A percentile compares a stretch with the other conserved stretches of the same genome.
Evolutionary conservation across 2,329 filamentous ascomycete genomes (phyloP).

Genomic region (Knoxdaviesia capensis): DNA sequence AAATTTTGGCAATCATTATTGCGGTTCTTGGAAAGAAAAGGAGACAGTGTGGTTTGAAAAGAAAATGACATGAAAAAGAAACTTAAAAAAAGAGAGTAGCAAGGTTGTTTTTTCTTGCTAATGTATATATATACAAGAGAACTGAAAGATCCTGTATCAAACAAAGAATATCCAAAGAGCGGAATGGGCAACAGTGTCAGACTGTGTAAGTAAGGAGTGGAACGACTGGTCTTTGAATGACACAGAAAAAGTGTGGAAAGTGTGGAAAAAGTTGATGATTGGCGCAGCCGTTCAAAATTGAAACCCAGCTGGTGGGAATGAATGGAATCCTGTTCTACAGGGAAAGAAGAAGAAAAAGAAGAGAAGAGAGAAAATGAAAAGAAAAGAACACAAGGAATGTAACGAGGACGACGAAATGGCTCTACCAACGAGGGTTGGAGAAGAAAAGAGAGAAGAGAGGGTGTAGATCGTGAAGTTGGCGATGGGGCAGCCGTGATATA

Average conservation of each 20-base stretch:
- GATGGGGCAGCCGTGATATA: too few relatives aligned
- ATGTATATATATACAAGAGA: too few relatives aligned
- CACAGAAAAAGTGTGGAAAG: neutral
- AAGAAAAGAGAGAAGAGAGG: too few relatives aligned
- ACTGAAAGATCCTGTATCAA: neutral
- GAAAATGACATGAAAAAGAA: neutral
- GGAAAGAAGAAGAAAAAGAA: neutral
- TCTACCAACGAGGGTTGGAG: too few relatives aligned
- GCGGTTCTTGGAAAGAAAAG: neutral
- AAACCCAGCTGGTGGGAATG: neutral
- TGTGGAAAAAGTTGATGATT: neutral
- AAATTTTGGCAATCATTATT: neutral
- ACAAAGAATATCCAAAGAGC: neutral
- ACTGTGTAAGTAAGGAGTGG: neutral
- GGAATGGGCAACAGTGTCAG: neutral
- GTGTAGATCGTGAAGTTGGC: too few relatives aligned
- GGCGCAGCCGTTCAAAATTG: neutral
- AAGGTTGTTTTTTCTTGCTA: too few relatives aligned
- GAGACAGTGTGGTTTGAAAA: neutral
- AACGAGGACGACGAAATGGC: too few relatives aligned
- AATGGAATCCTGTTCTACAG: conserved; percentile 1
- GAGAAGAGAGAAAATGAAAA: neutral
- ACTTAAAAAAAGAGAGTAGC: too few relatives aligned
- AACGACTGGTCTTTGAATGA: too few relatives aligned
- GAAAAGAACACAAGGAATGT: neutral